Evolutionary conservation across 805 yeast genomes (phyloP).

Genomic region (Candida odintsovae): DNA sequence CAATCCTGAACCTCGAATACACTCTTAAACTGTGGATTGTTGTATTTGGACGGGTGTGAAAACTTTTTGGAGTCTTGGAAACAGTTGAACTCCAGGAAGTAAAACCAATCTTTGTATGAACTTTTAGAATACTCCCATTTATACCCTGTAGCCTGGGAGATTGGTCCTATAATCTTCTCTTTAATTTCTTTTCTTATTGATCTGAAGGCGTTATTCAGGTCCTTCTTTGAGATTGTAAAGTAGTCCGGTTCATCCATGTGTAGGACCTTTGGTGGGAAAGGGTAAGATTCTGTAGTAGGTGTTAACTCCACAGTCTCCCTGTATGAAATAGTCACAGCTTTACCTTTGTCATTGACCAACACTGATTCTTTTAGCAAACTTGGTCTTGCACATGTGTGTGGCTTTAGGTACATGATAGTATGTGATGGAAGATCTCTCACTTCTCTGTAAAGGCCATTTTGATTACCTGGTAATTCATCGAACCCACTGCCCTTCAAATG

Average conservation of each 20-base stretch:
- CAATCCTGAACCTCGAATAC: constrained; percentile 15
- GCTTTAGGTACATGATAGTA: constrained; percentile 17
- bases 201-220: constrained; percentile 14
- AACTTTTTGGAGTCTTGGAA: constrained; percentile 20
- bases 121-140: constrained; percentile 21
- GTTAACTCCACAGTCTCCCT: constrained; percentile 14
- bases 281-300: constrained; percentile 19
- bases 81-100: constrained; percentile 18
- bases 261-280: constrained; percentile 15
- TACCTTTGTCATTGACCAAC: constrained; percentile 18
- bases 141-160: constrained; percentile 19
- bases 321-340: constrained; percentile 16
- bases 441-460: constrained; percentile 15
- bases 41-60: constrained; percentile 17
- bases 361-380: constrained; percentile 16
- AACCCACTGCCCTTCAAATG: constrained; percentile 17
- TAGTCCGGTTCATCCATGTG: constrained; percentile 15
- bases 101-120: constrained; percentile 16
- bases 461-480: constrained; percentile 9
- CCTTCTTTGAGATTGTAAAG: constrained; percentile 16
- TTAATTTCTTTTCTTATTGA: constrained; percentile 18
- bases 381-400: constrained; percentile 17
- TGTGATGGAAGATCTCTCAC: constrained; percentile 15
- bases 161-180: constrained; percentile 14
- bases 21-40: constrained; percentile 2